Evolutionary conservation across 257 asterid genomes (phyloP).

Genomic region (Jasminum sambac): DNA sequence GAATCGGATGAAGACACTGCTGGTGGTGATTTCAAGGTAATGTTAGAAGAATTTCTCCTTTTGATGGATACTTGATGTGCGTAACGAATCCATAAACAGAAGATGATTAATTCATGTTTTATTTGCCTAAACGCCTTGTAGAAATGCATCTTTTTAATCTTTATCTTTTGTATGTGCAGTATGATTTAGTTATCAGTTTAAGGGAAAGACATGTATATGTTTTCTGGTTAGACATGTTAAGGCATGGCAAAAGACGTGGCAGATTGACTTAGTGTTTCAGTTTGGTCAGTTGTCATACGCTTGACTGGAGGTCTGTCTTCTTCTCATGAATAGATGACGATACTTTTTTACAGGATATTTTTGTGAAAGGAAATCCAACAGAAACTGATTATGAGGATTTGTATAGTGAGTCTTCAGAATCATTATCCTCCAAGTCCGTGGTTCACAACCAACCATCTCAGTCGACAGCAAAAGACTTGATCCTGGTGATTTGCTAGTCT

Average conservation of each 20-base stretch:
- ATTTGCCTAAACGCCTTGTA: background rate
- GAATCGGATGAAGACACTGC: slow-evolving; percentile 48
- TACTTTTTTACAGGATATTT: slow-evolving; percentile 47
- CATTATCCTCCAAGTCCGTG: slow-evolving; percentile 38
- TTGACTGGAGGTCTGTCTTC: slow-evolving; percentile 9
- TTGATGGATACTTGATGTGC: slow-evolving; percentile 8
- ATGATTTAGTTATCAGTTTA: slow-evolving; percentile 4
- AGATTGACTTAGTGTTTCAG: background rate
- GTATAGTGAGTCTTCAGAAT: slow-evolving; percentile 48
- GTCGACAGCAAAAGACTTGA: slow-evolving; percentile 62
- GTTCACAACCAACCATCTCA: slow-evolving; percentile 48
- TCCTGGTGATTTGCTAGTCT: slow-evolving; percentile 57
- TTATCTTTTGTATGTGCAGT: slow-evolving; percentile 13
- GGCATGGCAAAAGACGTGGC: background rate
- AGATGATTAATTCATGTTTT: background rate
- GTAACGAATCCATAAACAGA: slow-evolving; percentile 6
- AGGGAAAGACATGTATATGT: background rate
- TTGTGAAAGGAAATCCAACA: slow-evolving; percentile 46
- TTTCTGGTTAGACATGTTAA: background rate
- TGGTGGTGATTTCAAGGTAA: slow-evolving; percentile 42
- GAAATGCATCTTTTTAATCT: slow-evolving; percentile 7
- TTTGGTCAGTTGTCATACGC: background rate
- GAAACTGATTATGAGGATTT: slow-evolving; percentile 45
- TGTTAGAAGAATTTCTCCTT: slow-evolving; percentile 20
- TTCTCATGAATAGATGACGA: slow-evolving; percentile 16